Conservation (phyloP, 73 alveolate genomes). For the Tetrahymena malaccensis region DNA sequence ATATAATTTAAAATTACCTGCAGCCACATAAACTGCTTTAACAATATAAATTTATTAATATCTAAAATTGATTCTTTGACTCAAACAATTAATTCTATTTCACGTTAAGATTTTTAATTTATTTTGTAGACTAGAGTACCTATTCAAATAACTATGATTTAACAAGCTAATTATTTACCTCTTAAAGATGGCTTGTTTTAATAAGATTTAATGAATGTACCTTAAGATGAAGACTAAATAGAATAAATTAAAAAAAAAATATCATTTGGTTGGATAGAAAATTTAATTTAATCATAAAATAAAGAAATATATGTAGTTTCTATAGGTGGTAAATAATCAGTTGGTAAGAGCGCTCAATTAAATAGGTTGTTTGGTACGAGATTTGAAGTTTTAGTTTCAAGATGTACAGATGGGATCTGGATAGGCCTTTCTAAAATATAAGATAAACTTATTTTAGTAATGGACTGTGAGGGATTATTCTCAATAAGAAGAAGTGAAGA, state of each 20-base stretch:
- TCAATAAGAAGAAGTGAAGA: neutral
- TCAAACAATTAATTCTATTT: neutral
- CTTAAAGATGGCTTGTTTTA: neutral
- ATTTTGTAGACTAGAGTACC: neutral
- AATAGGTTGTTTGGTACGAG: conserved; percentile 50
- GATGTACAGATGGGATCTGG: conserved; percentile 69
- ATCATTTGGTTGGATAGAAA: neutral
- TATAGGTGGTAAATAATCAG: conserved; percentile 40
- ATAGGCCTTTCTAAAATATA: conserved; percentile 3
- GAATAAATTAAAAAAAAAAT: neutral
- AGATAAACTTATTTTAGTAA: neutral
- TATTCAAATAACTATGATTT: neutral
- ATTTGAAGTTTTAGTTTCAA: conserved; percentile 47
- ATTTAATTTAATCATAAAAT: neutral
- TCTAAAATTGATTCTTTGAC: neutral
- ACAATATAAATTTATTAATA: neutral
- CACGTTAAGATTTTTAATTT: neutral
- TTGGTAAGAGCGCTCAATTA: conserved; percentile 48
- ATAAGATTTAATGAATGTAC: neutral
- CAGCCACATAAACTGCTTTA: neutral
- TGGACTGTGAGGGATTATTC: conserved; percentile 35
- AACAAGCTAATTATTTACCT: neutral
- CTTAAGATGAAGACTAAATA: neutral
- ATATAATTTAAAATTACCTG: no score
- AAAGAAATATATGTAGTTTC: conserved; percentile 5